Evolutionary conservation across 495 filamentous ascomycete species (phyloP).

Genomic region (Tuber brumale): DNA sequence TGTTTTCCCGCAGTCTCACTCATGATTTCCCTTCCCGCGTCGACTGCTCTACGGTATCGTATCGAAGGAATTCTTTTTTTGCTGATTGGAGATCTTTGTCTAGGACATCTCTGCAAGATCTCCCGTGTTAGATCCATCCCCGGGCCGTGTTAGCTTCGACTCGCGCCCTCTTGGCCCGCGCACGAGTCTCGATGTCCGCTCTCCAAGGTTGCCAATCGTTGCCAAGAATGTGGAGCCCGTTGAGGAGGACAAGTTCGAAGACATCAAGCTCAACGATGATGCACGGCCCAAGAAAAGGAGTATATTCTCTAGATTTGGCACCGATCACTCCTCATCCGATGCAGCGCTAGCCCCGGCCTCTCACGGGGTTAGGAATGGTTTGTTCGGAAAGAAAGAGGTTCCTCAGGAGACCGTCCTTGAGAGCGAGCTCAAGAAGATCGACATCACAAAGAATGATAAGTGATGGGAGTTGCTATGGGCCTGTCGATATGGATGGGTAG

Average conservation of each 20-base stretch:
- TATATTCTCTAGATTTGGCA: constrained; percentile 79
- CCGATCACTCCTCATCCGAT: constrained; percentile 30
- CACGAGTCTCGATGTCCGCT: constrained; percentile 34
- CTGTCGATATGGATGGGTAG: neutral
- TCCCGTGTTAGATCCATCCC: constrained; percentile 56
- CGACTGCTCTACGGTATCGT: neutral
- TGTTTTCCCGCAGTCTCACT: neutral
- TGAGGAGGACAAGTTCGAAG: constrained; percentile 77
- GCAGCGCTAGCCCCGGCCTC: neutral
- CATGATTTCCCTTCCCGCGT: constrained; percentile 6
- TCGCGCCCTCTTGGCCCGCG: constrained; percentile 47
- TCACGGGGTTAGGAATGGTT: constrained; percentile 10
- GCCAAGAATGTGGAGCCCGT: constrained; percentile 27
- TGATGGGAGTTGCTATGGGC: neutral
- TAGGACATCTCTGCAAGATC: constrained; percentile 92
- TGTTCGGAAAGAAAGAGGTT: constrained; percentile 35
- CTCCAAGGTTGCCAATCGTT: constrained; percentile 28
- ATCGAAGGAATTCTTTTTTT: constrained; percentile 15
- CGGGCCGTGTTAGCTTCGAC: constrained; percentile 72
- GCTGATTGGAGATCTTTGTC: constrained; percentile 9
- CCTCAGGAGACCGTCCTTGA: constrained; percentile 27
- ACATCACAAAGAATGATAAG: constrained; percentile 14
- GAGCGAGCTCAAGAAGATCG: constrained; percentile 39
- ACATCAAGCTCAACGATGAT: constrained; percentile 80
- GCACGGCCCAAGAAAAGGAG: constrained; percentile 62